Evolutionary conservation across 2,329 filamentous ascomycete genomes (phyloP).

Genomic region (Teratosphaeria viscida): DNA sequence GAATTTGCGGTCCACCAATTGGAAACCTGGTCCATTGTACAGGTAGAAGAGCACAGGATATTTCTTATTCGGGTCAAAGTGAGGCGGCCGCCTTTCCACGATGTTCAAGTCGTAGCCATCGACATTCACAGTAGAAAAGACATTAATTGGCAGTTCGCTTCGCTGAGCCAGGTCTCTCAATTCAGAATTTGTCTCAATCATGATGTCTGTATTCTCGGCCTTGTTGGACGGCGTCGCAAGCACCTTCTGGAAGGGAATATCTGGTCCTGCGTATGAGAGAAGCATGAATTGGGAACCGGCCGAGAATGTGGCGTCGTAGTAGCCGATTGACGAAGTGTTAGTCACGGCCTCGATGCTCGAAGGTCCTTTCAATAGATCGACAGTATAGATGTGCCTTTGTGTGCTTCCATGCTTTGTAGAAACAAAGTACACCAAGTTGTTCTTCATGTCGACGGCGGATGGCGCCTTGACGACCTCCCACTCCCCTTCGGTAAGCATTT

Average conservation of each 20-base stretch:
- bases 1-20: conserved; percentile 73
- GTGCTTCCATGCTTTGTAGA: conserved; percentile 79
- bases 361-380: conserved; percentile 65
- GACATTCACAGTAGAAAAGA: conserved; percentile 77
- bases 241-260: conserved; percentile 83
- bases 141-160: conserved; percentile 71
- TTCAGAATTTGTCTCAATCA: conserved; percentile 66
- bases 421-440: conserved; percentile 84
- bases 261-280: conserved; percentile 74
- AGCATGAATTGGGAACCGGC: conserved; percentile 69
- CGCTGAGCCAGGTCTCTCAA: conserved; percentile 60
- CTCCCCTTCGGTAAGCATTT: conserved; percentile 74
- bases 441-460: conserved; percentile 70
- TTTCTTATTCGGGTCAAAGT: conserved; percentile 66
- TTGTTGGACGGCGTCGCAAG: conserved; percentile 45
- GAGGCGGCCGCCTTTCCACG: conserved; percentile 77
- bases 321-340: conserved; percentile 61
- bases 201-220: conserved; percentile 57
- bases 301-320: conserved; percentile 78
- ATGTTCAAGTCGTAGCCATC: conserved; percentile 63
- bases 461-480: conserved; percentile 90
- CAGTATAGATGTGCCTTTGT: conserved; percentile 84
- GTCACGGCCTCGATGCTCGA: conserved; percentile 59
- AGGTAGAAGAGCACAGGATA: conserved; percentile 94
- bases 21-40: conserved; percentile 91